Evolutionary conservation across 129 eudicot genomes (phyloP).

Genomic region (Centrapalus pauciflorus): DNA sequence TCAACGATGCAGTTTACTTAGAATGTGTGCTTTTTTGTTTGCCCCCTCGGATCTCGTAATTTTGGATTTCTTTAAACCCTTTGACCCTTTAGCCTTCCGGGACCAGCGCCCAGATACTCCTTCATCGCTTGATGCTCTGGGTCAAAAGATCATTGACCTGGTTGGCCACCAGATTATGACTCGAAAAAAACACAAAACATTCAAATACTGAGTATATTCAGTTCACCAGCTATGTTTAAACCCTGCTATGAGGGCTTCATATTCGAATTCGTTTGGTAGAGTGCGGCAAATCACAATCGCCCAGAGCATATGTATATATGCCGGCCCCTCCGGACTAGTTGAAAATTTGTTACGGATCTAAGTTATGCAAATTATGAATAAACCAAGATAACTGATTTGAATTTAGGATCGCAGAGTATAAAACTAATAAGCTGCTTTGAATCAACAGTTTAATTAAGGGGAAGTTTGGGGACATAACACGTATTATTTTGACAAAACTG

Average conservation of each 20-base stretch:
- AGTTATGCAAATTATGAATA: no score
- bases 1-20: not conserved
- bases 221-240: not conserved
- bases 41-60: not conserved
- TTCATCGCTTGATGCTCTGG: not conserved
- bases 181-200: not conserved
- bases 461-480: no score
- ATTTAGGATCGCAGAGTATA: no score
- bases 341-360: no score
- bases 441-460: no score
- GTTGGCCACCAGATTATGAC: not conserved
- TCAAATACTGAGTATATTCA: not conserved
- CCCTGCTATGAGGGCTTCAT: not conserved
- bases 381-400: no score
- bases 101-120: not conserved
- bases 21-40: not conserved
- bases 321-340: no score
- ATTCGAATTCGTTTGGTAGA: not conserved
- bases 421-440: no score
- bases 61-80: not conserved
- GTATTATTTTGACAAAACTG: no score
- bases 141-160: not conserved
- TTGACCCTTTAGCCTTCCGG: not conserved
- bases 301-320: not conserved
- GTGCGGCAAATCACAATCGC: not conserved